Evolutionary conservation across 495 filamentous ascomycete genomes (phyloP), one percentile per base, ranked within the genome.

Genomic region (Neurospora sp.): DNA sequence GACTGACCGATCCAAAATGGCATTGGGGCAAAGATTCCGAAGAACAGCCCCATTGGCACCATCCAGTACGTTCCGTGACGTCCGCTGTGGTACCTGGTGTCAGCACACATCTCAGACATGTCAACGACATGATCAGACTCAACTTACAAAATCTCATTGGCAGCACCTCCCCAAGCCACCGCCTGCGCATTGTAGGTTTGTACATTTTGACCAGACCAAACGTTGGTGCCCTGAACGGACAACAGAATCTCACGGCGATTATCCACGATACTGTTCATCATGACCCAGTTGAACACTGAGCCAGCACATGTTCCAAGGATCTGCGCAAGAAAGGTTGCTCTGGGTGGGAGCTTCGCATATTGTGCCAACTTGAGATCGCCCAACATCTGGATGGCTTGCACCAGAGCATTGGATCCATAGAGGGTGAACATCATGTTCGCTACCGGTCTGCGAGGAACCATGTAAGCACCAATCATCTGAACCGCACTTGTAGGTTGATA

Each of bases 301-400:
- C 82, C 82, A 35, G 83, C 72, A 18, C 82, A 75, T 5, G 82
- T 83, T 6, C 80, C 82, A 27, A 79, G 73, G 16, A 83, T 79
- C 70, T 83, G 82, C 18, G 78, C 79, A 18, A 44, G 12, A 72
- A 83, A 83, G 70, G 81, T 82, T 1, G 77, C 72, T 3, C 77
- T 76, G 41, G 82, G 85, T 7, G 86, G 84, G 0, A 88, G 81
- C 72, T 88, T 86, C 38, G 82, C 81, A 27, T 79, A 79, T 44
- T 79, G 76, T 0, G 78, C 79, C 8, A 82, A 69, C 71, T 82
- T 82, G 59, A 86, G 80, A 72, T 86, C 84, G 18, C 78, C 78
- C 18, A 79, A 72, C 31, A 81, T 76, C 69, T 74, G 75, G 12
- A 77, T 74, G 12, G 76, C 77, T 20, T 82, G 74, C 18, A 77